Conservation (phyloP, 2,329 filamentous ascomycete species). For the Ciborinia camelliae region DNA sequence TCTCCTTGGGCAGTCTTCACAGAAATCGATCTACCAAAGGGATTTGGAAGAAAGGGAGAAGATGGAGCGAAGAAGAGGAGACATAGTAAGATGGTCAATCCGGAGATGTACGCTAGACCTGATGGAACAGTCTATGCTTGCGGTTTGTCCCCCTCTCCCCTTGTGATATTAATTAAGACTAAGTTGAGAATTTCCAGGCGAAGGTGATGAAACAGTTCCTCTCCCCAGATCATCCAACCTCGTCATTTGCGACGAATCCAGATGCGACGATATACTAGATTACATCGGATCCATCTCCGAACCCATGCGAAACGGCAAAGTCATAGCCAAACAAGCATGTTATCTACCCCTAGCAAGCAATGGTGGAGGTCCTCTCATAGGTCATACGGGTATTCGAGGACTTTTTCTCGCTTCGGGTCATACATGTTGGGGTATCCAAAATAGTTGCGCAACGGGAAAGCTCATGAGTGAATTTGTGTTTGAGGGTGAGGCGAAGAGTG, state of each 20-base stretch:
- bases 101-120: constrained; percentile 90
- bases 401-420: constrained; percentile 84
- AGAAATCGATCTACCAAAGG: constrained; percentile 68
- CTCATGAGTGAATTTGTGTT: constrained; percentile 76
- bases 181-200: constrained; percentile 47
- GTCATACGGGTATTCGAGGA: constrained; percentile 67
- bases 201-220: constrained; percentile 72
- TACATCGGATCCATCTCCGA: constrained; percentile 67
- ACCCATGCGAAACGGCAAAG: constrained; percentile 62
- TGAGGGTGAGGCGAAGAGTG: constrained; percentile 66
- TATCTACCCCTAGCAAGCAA: constrained; percentile 66
- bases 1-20: constrained; percentile 81
- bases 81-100: constrained; percentile 65
- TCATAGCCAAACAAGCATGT: constrained; percentile 81
- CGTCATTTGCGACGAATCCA: constrained; percentile 69
- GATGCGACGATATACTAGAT: constrained; percentile 82
- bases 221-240: constrained; percentile 73
- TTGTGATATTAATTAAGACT: neutral
- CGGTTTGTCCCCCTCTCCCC: constrained; percentile 47
- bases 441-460: constrained; percentile 82
- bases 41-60: constrained; percentile 54
- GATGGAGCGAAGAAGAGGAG: constrained; percentile 48
- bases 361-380: constrained; percentile 69
- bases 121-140: constrained; percentile 91
- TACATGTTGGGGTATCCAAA: constrained; percentile 98